These are phyloP conservation scores for Sporothrix brunneoviolacea DNA, from an alignment of 2,329 filamentous ascomycete genomes.

Conservation along the genomic window DNA sequence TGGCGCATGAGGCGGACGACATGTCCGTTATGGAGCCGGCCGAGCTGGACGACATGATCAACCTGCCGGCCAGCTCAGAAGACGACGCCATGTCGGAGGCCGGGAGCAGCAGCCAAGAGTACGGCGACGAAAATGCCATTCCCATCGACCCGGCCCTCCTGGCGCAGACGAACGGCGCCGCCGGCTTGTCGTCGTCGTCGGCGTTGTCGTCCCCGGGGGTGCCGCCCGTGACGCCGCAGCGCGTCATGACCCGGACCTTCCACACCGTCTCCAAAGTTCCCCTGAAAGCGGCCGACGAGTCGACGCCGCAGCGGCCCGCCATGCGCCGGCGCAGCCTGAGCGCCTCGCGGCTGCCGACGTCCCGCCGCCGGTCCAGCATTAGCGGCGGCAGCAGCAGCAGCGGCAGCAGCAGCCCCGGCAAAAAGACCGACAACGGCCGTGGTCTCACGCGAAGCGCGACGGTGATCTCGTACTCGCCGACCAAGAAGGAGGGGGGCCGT, in stretches of 20 bases:
- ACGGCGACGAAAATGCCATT: constrained; percentile 59
- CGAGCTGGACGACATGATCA: constrained; percentile 29
- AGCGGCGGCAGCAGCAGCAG: not conserved
- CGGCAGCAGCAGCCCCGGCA: not conserved
- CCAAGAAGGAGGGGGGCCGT: constrained; percentile 30
- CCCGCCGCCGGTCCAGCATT: constrained; percentile 30
- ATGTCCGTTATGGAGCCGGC: constrained; percentile 49
- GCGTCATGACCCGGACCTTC: constrained; percentile 47
- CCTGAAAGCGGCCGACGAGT: constrained; percentile 60
- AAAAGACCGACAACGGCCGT: not conserved
- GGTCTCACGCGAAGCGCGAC: constrained; percentile 42
- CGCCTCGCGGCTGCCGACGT: constrained; percentile 37
- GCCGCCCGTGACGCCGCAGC: constrained; percentile 50
- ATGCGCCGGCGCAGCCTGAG: constrained; percentile 45
- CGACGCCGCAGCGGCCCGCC: constrained; percentile 37
- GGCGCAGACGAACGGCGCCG: constrained; percentile 14
- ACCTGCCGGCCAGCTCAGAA: constrained; percentile 25
- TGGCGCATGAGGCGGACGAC: constrained; percentile 53
- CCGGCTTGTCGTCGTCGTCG: no score
- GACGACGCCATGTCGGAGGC: constrained; percentile 51
- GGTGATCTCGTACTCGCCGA: constrained; percentile 49
- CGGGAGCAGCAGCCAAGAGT: constrained; percentile 60
- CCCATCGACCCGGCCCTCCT: constrained; percentile 47
- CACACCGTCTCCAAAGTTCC: constrained; percentile 74
- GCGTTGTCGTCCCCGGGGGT: constrained; percentile 24